Base-by-base conservation (phyloP, 2,329 filamentous ascomycete genomes). In the Pseudophaeomoniella oleicola region DNA sequence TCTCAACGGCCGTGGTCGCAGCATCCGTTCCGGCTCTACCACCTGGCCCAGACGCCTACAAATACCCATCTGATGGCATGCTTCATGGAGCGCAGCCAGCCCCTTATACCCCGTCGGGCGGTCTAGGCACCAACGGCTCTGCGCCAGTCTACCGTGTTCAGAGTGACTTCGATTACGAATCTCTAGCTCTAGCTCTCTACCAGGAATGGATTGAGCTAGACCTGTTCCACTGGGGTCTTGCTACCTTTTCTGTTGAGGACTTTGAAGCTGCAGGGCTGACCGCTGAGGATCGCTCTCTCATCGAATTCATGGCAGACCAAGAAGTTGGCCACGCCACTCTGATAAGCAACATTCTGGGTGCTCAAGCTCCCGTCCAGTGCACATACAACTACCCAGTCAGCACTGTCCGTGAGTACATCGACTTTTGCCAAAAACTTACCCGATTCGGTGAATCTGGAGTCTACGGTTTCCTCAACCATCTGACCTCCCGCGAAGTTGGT, bases 201-300 rank as follows among this genome's bases (percentile, higher is more conserved):
- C 79, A 86, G 48, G 83, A 90, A 57, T 90, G 75, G 71, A 85
- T 88, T 37, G 82, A 90, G 58, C 66, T 90, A 1, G 84, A 90
- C 51, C 67, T 85, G 11, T 90, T 90, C 68, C 76, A 82, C 55
- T 75, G 80, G 51, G 82, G 79, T 11, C 67, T 90, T 3, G 73
- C 71, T 0, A 71, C 64, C 0, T 90, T 83, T 57, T 74, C 72
- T 1, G 71, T 66, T 0, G 64, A 72, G 19, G 79, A 90, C 12
- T 90, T 87, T 45, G 62, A 72, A 4, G 71, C 65, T 2, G 76
- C 71, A 16, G 81, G 81, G 2, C 60, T 92, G 11, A 77, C 63
- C 4, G 66, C 74, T 9, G 73, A 82, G 49, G 81, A 87, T 47
- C 71, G 79, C 5, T 72, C 66, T 38, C 61, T 90, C 39, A 75